Percentiles rank a stretch among this genome's conserved stretches.
These are phyloP conservation scores for Ganoderma sinense DNA, from an alignment of 1,284 basidiomycete genomes.

Conservation along the genomic window DNA sequence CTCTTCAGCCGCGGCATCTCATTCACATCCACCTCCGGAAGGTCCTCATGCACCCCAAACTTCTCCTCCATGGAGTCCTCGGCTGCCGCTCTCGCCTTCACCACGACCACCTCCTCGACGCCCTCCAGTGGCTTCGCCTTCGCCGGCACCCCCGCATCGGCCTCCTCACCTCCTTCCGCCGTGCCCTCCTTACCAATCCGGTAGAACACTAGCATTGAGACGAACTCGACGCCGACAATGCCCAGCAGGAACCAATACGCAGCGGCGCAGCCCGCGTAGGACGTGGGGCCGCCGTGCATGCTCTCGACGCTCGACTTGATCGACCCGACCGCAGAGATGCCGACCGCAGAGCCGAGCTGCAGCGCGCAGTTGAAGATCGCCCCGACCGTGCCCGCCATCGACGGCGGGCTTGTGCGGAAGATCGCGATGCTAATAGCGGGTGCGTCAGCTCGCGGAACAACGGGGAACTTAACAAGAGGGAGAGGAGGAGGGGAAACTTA, in stretches of 20 bases:
- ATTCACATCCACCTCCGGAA: constrained; percentile 6
- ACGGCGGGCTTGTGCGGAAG: constrained; percentile 53
- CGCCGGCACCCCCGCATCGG: constrained; percentile 13
- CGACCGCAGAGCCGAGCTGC: constrained; percentile 59
- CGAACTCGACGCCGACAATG: constrained; percentile 43
- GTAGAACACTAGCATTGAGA: constrained; percentile 50
- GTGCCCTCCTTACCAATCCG: constrained; percentile 32
- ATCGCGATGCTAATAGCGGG: constrained; percentile 52
- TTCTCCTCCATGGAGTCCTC: not conserved
- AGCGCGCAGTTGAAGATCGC: constrained; percentile 63
- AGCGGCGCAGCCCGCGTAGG: constrained; percentile 51
- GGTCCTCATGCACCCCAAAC: not conserved
- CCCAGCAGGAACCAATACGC: constrained; percentile 60
- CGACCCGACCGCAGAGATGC: constrained; percentile 53
- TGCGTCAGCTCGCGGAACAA: not conserved
- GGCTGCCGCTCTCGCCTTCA: constrained; percentile 10
- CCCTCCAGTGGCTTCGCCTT: constrained; percentile 22
- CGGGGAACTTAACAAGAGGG: constrained; percentile 26
- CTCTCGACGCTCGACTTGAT: constrained; percentile 55
- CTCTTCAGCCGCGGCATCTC: not conserved
- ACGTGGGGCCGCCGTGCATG: constrained; percentile 37
- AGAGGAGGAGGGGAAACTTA: constrained; percentile 33
- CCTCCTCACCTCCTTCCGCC: constrained; percentile 17
- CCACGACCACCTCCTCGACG: constrained; percentile 18
- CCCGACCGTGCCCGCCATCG: constrained; percentile 59